Evolutionary conservation across 495 filamentous ascomycete genomes (phyloP), one percentile per base, ranked within the genome.

Genomic region (Schizothecium vesticola): DNA sequence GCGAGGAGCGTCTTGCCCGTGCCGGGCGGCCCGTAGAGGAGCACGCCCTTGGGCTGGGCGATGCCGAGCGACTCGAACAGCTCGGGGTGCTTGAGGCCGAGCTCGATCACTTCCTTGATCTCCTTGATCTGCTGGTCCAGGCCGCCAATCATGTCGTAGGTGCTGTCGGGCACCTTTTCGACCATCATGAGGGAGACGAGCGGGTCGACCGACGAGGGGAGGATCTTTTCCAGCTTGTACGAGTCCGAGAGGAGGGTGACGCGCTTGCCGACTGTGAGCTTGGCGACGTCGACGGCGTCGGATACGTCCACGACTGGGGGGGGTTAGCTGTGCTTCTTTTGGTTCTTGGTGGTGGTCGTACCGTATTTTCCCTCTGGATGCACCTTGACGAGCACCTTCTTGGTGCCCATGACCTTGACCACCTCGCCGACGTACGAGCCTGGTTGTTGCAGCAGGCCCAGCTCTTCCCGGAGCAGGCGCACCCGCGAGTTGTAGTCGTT

Each of bases 131-230:
- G 95, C 77, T 99, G 96, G 73, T 98, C 96, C 59, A 99, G 85
- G 69, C 95, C 95, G 79, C 95, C 95, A 74, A 99, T 99, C 95
- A 99, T 99, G 82, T 99, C 95, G 84, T 99, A 99, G 76, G 95
- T 99, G 82, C 93, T 97, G 83, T 99, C 95, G 28, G 95, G 95
- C 26, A 99, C 95, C 82, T 99, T 99, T 80, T 99, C 95, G 58
- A 99, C 95, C 96, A 99, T 98, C 95, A 99, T 99, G 74, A 99
- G 92, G n/a, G 95, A 98, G 43, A 99, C 95, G 61, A 99, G 90
- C 31, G 95, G 95, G 77, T 99, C 95, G 75, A 99, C 94, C 65
- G 94, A 95, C 67, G 94, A 97, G 23, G 95, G 95, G 12, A 99
- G 89, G 84, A 97, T 96, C 83, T 96, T 96, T 79, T 97, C 94